phyloP scores from a whole-genome alignment of 345 rosid genomes.

The Gossypium thurberi region DNA sequence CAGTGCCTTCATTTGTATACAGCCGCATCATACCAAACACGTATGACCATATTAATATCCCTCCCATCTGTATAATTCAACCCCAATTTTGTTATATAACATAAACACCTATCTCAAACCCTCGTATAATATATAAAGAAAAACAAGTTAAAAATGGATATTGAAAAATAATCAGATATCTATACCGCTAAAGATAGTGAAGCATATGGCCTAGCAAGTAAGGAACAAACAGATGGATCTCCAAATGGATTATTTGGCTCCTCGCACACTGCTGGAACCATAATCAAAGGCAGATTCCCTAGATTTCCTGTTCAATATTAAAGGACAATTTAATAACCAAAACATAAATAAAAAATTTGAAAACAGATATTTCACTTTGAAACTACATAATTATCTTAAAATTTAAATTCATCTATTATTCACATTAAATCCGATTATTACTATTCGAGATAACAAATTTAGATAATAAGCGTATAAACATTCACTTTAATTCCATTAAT shows the following conservation, averaged over 20 bases:
- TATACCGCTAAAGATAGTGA: constrained; percentile 68
- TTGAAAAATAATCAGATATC: neutral
- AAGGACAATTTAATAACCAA: neutral
- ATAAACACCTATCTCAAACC: no score
- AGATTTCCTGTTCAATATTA: constrained; percentile 37
- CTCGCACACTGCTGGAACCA: constrained; percentile 66
- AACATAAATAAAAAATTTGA: neutral
- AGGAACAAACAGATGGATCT: constrained; percentile 39
- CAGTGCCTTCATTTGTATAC: constrained; percentile 20
- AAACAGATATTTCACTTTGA: no score
- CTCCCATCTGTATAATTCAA: constrained; percentile 42
- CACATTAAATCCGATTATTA: no score
- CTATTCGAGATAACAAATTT: no score
- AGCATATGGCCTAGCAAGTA: constrained; percentile 44
- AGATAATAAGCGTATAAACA: neutral
- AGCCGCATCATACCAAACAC: constrained; percentile 50
- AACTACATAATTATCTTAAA: no score
- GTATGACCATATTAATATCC: constrained; percentile 57
- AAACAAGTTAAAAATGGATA: neutral
- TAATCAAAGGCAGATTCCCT: constrained; percentile 58
- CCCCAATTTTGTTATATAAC: no score
- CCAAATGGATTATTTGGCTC: constrained; percentile 65
- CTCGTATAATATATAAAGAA: no score
- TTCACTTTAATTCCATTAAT: no score
- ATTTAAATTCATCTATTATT: no score